These are phyloP conservation scores for Polytrichum commune DNA, from an alignment of 225 moss, liverwort and hornwort genomes.

Conservation along the genomic window DNA sequence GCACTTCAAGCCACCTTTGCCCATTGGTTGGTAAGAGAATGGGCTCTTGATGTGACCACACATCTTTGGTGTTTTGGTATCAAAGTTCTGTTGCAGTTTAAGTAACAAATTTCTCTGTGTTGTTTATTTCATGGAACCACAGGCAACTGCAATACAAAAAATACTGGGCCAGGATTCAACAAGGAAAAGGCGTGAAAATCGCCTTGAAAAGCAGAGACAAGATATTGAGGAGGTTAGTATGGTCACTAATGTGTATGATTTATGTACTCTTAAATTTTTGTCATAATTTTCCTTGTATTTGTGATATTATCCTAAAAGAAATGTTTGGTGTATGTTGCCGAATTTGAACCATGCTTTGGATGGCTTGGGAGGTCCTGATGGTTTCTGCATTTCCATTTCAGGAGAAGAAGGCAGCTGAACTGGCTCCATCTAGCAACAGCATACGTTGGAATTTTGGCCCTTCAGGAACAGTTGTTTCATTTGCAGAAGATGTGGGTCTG, in stretches of 20 bases:
- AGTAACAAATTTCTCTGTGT: background rate
- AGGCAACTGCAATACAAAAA: constrained; percentile 96
- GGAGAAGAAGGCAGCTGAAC: constrained; percentile 86
- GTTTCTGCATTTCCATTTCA: constrained; percentile 21
- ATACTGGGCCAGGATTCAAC: constrained; percentile 95
- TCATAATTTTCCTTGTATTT: background rate
- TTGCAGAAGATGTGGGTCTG: constrained; percentile 75
- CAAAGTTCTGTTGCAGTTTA: too few species aligned
- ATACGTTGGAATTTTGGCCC: constrained; percentile 73
- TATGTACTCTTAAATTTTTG: background rate
- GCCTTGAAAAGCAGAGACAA: constrained; percentile 81
- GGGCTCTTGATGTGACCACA: too few species aligned
- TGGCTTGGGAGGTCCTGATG: background rate
- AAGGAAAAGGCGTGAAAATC: constrained; percentile 90
- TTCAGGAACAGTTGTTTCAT: constrained; percentile 68
- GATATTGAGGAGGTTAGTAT: constrained; percentile 74
- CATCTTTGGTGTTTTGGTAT: too few species aligned
- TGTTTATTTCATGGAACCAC: constrained; percentile 15
- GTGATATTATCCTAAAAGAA: background rate
- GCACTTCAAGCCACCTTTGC: too few species aligned
- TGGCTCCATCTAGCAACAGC: constrained; percentile 73
- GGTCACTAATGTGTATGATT: background rate
- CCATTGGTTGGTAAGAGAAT: too few species aligned
- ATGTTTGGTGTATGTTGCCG: background rate
- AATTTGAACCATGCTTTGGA: background rate